A percentile compares a stretch with the other conserved stretches of the same genome.
Conservation (phyloP, 495 filamentous ascomycete species). For the Penicillium coprophilum region DNA sequence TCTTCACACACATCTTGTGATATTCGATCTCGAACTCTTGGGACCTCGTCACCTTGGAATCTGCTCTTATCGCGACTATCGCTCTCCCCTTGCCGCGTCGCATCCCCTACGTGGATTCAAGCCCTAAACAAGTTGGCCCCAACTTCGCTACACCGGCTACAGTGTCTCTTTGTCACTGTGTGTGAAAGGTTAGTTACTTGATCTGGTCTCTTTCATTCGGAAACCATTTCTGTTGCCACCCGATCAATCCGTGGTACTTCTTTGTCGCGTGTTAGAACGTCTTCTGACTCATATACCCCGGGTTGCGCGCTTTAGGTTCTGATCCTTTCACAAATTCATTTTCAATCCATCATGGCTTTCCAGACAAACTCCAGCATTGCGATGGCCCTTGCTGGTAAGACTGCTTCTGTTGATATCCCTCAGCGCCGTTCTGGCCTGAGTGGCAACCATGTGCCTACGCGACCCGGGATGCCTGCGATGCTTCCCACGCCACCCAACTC, state of each 20-base stretch:
- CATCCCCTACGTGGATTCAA: constrained; percentile 20
- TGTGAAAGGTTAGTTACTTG: constrained; percentile 26
- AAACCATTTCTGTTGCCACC: constrained; percentile 20
- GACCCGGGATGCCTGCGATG: constrained; percentile 53
- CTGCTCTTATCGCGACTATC: constrained; percentile 17
- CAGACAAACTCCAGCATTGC: constrained; percentile 57
- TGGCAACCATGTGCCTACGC: constrained; percentile 58
- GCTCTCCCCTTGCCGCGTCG: constrained; percentile 26
- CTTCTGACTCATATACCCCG: constrained; percentile 32
- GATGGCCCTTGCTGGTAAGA: constrained; percentile 63
- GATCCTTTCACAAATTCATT: constrained; percentile 6
- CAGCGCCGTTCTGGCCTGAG: constrained; percentile 63
- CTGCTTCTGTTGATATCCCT: constrained; percentile 69
- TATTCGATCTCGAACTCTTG: neutral
- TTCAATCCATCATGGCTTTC: constrained; percentile 45
- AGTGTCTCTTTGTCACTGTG: constrained; percentile 7
- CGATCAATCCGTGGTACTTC: constrained; percentile 17
- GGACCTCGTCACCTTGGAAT: neutral
- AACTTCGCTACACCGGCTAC: constrained; percentile 8
- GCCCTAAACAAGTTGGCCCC: constrained; percentile 14
- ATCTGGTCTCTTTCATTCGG: neutral
- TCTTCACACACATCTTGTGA: neutral
- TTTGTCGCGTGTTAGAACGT: constrained; percentile 22
- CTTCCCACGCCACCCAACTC: constrained; percentile 95
- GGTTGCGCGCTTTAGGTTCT: constrained; percentile 11